phyloP scores from a whole-genome alignment of 768 basidiomycete species.

The Collybiopsis luxurians region DNA sequence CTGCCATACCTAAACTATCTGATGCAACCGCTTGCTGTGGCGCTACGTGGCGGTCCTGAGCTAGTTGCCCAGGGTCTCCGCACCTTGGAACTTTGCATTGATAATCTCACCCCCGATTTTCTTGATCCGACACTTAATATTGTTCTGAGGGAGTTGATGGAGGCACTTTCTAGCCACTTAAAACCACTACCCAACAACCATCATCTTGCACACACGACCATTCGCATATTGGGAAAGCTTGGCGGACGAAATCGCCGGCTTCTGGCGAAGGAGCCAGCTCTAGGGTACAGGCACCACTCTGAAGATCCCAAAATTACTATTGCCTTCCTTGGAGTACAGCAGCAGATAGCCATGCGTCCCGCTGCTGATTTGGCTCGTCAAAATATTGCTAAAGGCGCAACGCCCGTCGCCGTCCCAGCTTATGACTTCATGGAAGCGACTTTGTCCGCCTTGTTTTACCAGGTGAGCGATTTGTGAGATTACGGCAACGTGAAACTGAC shows the following conservation, averaged over 20 bases:
- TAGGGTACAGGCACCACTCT: conserved; percentile 69
- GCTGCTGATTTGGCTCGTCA: conserved; percentile 63
- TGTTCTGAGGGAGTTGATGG: conserved; percentile 91
- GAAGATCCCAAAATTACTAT: conserved; percentile 69
- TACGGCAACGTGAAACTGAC: neutral
- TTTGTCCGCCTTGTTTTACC: conserved; percentile 66
- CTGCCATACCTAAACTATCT: conserved; percentile 93
- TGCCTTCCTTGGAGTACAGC: conserved; percentile 67
- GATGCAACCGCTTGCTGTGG: conserved; percentile 94
- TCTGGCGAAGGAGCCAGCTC: conserved; percentile 72
- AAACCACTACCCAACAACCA: conserved; percentile 89
- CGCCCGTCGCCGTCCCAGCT: conserved; percentile 54
- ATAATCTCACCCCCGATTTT: conserved; percentile 97
- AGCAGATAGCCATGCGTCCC: conserved; percentile 65
- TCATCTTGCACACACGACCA: conserved; percentile 89
- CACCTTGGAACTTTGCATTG: conserved; percentile 97
- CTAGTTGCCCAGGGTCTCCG: conserved; percentile 93
- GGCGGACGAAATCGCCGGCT: conserved; percentile 92
- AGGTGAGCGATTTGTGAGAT: conserved; percentile 45
- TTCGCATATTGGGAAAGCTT: conserved; percentile 94
- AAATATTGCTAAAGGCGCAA: conserved; percentile 50
- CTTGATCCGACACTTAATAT: conserved; percentile 93
- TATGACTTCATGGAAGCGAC: conserved; percentile 72
- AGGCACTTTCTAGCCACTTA: conserved; percentile 86
- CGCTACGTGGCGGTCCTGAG: conserved; percentile 83